Base-by-base conservation (phyloP, 108 stramenopile species). In the Nitzschia putrida region DNA sequence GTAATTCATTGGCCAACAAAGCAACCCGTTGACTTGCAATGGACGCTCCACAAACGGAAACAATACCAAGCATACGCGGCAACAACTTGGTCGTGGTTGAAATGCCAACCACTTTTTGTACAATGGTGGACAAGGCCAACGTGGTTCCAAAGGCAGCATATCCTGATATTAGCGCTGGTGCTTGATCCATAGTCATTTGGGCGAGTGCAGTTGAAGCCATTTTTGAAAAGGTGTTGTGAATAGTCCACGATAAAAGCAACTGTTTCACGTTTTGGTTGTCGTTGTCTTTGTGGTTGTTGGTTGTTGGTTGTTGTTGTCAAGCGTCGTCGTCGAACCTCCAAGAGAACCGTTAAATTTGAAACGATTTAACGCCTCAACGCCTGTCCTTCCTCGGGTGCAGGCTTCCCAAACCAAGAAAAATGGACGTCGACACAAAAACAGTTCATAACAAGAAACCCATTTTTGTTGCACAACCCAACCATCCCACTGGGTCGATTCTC, bases 41-140 rank as follows among this genome's bases (percentile, higher is more conserved):
- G 43, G 88, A 88, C 12, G 87, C 93, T 47, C 83, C 12, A 16
- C 79, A 87, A n/a, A 94, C 90, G 9, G 87, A 83, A 3, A 67
- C 66, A 20, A 78, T 65, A 47, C 93, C 93, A 21, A 78, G 11
- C 8, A 82, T 3, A 1, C 76, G 58, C 13, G 92, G 86, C 3
- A 84, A 5, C 4, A 88, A 66, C n/a, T 61, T 61, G 11, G 85
- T 90, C 7, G 85, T 90, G 0, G 93, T 94, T 0, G 85, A 87
- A 11, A 94, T 79, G 37, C 88, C 81, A 7, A 93, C 26, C 9
- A 89, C 0, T 42, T 77, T 74, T 71, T 91, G 88, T 0, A 68
- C 26, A 44, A 49, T 66, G 0, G 86, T 87, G 3, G 86, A 87
- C 21, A 81, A 10, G 7, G 79, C 76, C 39, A 87, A 70, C 8